A percentile compares a stretch with the other conserved stretches of the same genome.
phyloP scores from a whole-genome alignment of 2,329 filamentous ascomycete genomes.

The Colletotrichum higginsianum region DNA sequence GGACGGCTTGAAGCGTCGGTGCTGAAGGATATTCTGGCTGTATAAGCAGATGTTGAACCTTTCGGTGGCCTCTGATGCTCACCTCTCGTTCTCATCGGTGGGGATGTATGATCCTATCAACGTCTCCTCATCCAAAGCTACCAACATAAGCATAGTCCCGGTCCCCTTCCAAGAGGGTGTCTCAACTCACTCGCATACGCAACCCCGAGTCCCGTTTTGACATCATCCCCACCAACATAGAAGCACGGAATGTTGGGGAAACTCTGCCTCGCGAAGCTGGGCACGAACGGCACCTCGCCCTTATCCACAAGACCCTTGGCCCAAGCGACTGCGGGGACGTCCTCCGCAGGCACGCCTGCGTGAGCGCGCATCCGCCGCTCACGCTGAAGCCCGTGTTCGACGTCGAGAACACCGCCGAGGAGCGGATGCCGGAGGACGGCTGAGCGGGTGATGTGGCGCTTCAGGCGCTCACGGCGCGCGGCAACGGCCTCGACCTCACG shows the following conservation, averaged over 20 bases:
- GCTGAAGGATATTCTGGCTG: constrained; percentile 32
- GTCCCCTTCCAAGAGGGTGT: not conserved
- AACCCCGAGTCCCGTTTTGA: constrained; percentile 57
- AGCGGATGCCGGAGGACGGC: constrained; percentile 49
- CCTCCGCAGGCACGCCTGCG: constrained; percentile 42
- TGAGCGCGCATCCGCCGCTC: constrained; percentile 22
- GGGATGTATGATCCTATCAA: constrained; percentile 60
- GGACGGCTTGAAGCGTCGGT: constrained; percentile 37
- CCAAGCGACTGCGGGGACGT: constrained; percentile 55
- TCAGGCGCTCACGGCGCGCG: constrained; percentile 50
- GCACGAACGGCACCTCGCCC: constrained; percentile 56
- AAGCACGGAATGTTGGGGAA: constrained; percentile 57
- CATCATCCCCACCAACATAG: constrained; percentile 57
- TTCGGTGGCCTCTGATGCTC: constrained; percentile 29
- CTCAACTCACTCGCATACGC: constrained; percentile 61
- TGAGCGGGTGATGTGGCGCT: constrained; percentile 57
- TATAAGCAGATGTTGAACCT: not conserved
- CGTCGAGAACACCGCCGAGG: constrained; percentile 52
- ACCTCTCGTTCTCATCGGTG: constrained; percentile 60
- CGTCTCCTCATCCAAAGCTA: constrained; percentile 53
- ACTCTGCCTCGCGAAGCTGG: constrained; percentile 47
- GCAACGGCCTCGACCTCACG: constrained; percentile 50
- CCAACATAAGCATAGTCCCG: constrained; percentile 35
- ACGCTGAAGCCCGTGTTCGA: constrained; percentile 53
- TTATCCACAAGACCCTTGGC: constrained; percentile 56